These are phyloP conservation scores for Corymbia citriodora DNA, from an alignment of 441 rosid genomes.

Conservation along the genomic window DNA sequence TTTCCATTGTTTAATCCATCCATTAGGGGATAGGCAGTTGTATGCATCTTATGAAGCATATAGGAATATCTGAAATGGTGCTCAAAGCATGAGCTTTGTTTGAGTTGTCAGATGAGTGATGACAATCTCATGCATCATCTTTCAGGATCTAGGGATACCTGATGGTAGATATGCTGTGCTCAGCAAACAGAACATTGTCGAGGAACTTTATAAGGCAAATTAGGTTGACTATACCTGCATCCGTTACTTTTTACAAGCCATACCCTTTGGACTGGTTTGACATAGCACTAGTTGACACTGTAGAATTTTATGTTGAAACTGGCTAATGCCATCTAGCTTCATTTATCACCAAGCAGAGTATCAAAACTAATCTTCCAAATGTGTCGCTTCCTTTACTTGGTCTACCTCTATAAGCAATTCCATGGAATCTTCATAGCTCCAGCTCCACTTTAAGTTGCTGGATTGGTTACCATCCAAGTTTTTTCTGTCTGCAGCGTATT, in stretches of 20 bases:
- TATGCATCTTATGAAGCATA: not conserved
- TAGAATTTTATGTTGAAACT: not conserved
- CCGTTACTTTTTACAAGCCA: not conserved
- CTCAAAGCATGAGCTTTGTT: not conserved
- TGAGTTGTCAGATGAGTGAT: not conserved
- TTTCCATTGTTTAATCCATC: not conserved
- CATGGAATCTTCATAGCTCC: not conserved
- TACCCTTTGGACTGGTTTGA: not conserved
- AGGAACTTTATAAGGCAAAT: not conserved
- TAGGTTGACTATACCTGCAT: not conserved
- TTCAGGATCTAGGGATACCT: not conserved
- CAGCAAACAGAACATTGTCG: not conserved
- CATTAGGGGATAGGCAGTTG: not conserved
- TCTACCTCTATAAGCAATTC: not conserved
- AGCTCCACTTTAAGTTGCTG: not conserved
- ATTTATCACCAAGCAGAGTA: not conserved
- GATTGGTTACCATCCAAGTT: not conserved
- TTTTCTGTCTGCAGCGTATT: constrained; percentile 51
- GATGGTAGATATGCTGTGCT: not conserved
- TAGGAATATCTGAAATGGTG: not conserved
- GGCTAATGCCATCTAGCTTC: not conserved
- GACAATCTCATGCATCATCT: not conserved
- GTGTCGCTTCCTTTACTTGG: not conserved
- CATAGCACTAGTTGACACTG: not conserved
- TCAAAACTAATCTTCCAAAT: not conserved